phyloP scores from a whole-genome alignment of 2,329 filamentous ascomycete species.

The Penicillium occitanis region DNA sequence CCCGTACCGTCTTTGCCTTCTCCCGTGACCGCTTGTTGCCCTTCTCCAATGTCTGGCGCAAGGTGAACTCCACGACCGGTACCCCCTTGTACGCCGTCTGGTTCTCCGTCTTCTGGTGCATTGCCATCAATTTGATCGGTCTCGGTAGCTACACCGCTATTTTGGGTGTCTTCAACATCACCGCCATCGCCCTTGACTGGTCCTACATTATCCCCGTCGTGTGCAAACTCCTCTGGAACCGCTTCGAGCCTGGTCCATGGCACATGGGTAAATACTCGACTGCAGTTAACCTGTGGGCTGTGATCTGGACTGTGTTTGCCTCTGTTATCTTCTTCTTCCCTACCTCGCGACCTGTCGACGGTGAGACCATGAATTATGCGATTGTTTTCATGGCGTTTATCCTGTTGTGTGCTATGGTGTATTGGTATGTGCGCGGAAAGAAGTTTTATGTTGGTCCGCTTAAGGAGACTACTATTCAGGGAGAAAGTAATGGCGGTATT shows the following conservation, averaged over 20 bases:
- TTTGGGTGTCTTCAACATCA: conserved; percentile 47
- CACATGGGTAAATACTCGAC: conserved; percentile 47
- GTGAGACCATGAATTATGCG: conserved; percentile 41
- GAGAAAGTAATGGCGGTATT: conserved; percentile 12
- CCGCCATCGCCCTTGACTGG: conserved; percentile 43
- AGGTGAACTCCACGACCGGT: conserved; percentile 50
- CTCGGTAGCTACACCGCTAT: conserved; percentile 55
- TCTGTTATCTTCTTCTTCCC: conserved; percentile 57
- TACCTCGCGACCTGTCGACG: conserved; percentile 48
- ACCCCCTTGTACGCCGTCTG: conserved; percentile 58
- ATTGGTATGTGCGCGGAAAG: conserved; percentile 20
- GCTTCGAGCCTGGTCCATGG: conserved; percentile 56
- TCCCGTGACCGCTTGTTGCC: conserved; percentile 55
- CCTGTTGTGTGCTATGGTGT: conserved; percentile 18
- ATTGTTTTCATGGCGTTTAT: conserved; percentile 22
- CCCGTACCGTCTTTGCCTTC: conserved; percentile 57
- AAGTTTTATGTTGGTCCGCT: conserved; percentile 22
- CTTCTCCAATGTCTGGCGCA: conserved; percentile 51
- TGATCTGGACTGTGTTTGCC: conserved; percentile 55
- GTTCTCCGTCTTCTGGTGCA: conserved; percentile 56
- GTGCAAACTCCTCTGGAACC: conserved; percentile 52
- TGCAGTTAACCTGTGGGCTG: conserved; percentile 51
- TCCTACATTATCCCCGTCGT: conserved; percentile 58
- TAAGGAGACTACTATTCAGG: conserved; percentile 21
- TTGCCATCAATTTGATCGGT: conserved; percentile 60